Percentiles rank a stretch among this genome's conserved stretches.
These are phyloP conservation scores for Bonia amplexicaulis DNA, from an alignment of 176 grass and related monocot species.

Conservation along the genomic window DNA sequence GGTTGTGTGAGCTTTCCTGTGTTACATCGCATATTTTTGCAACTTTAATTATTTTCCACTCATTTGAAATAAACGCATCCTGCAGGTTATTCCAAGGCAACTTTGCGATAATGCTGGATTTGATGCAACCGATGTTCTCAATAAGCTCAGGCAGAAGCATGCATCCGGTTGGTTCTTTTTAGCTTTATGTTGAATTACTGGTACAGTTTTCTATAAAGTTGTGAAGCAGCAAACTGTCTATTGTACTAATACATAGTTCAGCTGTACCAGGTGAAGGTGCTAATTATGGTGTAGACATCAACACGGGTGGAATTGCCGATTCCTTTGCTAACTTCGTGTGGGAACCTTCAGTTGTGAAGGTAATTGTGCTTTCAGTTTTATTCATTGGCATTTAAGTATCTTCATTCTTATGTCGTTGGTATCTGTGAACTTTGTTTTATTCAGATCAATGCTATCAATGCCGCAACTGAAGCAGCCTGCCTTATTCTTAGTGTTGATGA, in stretches of 20 bases:
- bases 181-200: constrained; percentile 11
- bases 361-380: constrained; percentile 29
- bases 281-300: constrained; percentile 95
- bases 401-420: not conserved
- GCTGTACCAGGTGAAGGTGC: constrained; percentile 64
- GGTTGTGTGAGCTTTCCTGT: not conserved
- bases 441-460: constrained; percentile 98
- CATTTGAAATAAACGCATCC: not conserved
- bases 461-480: constrained; percentile 78
- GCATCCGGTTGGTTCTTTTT: constrained; percentile 58
- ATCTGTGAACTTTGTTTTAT: not conserved
- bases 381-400: constrained; percentile 6
- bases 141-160: constrained; percentile 94
- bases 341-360: constrained; percentile 99
- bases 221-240: not conserved
- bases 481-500: constrained; percentile 92
- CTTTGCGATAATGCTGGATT: constrained; percentile 98
- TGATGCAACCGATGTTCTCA: constrained; percentile 88
- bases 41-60: not conserved
- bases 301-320: constrained; percentile 89
- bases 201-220: not conserved
- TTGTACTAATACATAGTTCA: not conserved
- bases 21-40: not conserved
- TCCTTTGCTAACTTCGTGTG: constrained; percentile 96
- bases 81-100: constrained; percentile 86